A percentile compares a stretch with the other conserved stretches of the same genome.
Conservation (phyloP, 176 grass and related monocot genomes). For the Areca catechu region DNA sequence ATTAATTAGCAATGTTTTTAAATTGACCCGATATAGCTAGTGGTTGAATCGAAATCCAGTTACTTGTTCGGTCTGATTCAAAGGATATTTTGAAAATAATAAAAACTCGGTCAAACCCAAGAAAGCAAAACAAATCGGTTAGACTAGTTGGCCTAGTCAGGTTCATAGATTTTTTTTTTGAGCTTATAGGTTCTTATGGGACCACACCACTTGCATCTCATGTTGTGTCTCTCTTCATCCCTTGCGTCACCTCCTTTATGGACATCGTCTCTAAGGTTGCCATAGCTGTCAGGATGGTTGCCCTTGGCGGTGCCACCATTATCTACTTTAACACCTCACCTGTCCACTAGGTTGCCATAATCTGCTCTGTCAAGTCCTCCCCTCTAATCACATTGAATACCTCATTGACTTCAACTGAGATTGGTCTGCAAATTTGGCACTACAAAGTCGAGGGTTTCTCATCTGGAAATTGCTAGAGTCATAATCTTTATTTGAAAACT, state of each 20-base stretch:
- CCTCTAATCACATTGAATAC: constrained; percentile 5
- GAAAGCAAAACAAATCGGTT: no score
- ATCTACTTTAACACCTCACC: constrained; percentile 59
- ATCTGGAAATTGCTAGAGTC: no score
- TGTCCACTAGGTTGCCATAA: constrained; percentile 39
- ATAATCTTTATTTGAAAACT: no score
- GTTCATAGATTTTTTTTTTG: no score
- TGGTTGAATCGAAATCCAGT: no score
- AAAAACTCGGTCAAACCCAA: no score
- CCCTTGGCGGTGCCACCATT: constrained; percentile 51
- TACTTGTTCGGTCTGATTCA: no score
- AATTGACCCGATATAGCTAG: no score
- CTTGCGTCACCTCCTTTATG: constrained; percentile 86
- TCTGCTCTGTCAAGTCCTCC: constrained; percentile 57
- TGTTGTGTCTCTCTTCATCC: constrained; percentile 44
- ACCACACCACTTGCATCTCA: constrained; percentile 69
- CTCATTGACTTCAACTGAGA: constrained; percentile 32
- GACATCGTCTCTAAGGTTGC: constrained; percentile 75
- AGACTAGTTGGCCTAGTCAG: no score
- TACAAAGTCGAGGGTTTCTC: constrained; percentile 22
- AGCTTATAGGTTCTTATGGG: neutral
- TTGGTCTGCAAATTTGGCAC: constrained; percentile 58
- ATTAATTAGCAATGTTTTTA: no score
- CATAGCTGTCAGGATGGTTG: constrained; percentile 73
- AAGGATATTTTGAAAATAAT: no score